A percentile compares a stretch with the other conserved stretches of the same genome.
These are phyloP conservation scores for Ottelia alismoides DNA, from an alignment of 106 monocot genomes.

Conservation along the genomic window DNA sequence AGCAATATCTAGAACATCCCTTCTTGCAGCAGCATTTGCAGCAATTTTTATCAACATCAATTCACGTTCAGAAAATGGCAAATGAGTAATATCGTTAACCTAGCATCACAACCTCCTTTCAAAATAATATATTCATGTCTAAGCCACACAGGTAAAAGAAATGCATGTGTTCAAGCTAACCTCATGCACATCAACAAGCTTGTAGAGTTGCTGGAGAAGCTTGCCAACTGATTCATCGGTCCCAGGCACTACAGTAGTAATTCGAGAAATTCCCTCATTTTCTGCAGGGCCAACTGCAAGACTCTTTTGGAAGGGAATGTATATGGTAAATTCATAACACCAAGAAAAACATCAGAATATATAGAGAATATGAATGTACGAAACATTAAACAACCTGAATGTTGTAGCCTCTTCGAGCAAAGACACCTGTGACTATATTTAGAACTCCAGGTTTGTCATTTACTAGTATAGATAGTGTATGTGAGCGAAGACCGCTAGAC, in stretches of 20 bases:
- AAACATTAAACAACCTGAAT: constrained; percentile 57
- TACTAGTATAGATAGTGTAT: constrained; percentile 89
- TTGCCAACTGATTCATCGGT: constrained; percentile 80
- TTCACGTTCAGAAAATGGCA: constrained; percentile 93
- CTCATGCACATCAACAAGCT: constrained; percentile 85
- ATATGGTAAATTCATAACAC: background rate
- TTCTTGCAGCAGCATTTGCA: constrained; percentile 70
- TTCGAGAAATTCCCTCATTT: constrained; percentile 70
- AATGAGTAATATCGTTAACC: constrained; percentile 75
- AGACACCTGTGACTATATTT: constrained; percentile 85
- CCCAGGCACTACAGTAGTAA: constrained; percentile 89
- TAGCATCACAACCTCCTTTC: constrained; percentile 8
- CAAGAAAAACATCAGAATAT: constrained; percentile 3
- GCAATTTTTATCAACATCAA: constrained; percentile 96
- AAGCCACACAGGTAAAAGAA: background rate
- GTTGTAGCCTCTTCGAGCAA: constrained; percentile 94
- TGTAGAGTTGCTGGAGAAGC: constrained; percentile 80
- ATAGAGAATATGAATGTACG: background rate
- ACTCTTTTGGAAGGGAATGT: no score
- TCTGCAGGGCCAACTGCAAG: constrained; percentile 90
- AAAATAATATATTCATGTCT: background rate
- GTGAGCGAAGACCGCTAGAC: constrained; percentile 75
- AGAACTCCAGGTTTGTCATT: constrained; percentile 87
- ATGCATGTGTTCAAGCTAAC: constrained; percentile 20
- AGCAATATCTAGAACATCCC: constrained; percentile 88